phyloP scores from a whole-genome alignment of 2,329 filamentous ascomycete species.

The Cadophora malorum region DNA sequence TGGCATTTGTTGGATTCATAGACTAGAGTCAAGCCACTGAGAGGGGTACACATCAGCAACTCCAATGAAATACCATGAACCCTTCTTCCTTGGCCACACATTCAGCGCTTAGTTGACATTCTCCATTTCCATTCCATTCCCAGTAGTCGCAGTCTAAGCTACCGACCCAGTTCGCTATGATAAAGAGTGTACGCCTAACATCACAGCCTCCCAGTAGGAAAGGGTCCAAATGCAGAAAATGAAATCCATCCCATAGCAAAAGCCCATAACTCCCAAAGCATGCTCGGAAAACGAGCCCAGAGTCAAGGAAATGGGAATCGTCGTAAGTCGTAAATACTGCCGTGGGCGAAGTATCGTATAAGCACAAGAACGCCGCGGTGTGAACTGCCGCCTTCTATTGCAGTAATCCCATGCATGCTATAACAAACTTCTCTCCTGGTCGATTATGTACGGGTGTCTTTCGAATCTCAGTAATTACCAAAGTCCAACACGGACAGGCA shows the following conservation, averaged over 20 bases:
- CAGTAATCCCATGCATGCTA: constrained; percentile 27
- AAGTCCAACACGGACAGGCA: constrained; percentile 65
- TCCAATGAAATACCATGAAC: not conserved
- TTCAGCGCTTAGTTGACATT: constrained; percentile 20
- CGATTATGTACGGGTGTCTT: constrained; percentile 33
- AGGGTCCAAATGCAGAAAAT: constrained; percentile 37
- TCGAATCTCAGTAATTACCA: constrained; percentile 52
- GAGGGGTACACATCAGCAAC: constrained; percentile 10
- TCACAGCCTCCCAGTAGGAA: constrained; percentile 31
- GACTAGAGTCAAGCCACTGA: constrained; percentile 17
- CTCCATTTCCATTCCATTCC: constrained; percentile 18
- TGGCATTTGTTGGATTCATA: not conserved
- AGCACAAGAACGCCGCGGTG: constrained; percentile 39
- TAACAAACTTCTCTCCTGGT: constrained; percentile 34
- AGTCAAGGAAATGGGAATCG: constrained; percentile 38
- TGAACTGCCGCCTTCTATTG: constrained; percentile 36
- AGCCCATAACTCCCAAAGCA: constrained; percentile 39
- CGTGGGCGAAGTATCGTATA: constrained; percentile 33
- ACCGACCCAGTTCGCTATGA: constrained; percentile 29
- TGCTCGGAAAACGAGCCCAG: constrained; percentile 31
- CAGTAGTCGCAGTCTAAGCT: constrained; percentile 27
- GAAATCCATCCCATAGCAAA: constrained; percentile 28
- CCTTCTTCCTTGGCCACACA: constrained; percentile 15
- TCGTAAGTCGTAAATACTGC: constrained; percentile 44
- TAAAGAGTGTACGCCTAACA: constrained; percentile 43